A percentile compares a stretch with the other conserved stretches of the same genome.
phyloP scores from a whole-genome alignment of 208 protist species.

The Crithidia fasciculata region DNA sequence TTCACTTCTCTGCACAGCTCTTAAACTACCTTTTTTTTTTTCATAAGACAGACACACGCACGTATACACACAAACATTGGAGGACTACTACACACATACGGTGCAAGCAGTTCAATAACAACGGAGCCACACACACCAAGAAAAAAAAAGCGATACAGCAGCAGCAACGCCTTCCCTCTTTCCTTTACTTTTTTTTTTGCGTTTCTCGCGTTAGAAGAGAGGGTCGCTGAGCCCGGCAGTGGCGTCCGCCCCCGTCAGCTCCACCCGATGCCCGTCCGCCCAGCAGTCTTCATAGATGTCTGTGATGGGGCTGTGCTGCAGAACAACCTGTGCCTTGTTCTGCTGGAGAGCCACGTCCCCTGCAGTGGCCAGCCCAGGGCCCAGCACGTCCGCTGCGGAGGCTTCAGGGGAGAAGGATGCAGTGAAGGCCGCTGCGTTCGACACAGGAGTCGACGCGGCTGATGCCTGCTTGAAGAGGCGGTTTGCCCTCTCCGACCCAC shows the following conservation, averaged over 20 bases:
- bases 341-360: constrained; percentile 25
- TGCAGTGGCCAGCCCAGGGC: constrained; percentile 19
- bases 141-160: too few species aligned
- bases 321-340: constrained; percentile 48
- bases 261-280: constrained; percentile 37
- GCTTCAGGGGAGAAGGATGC: constrained; percentile 7
- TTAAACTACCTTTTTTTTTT: too few species aligned
- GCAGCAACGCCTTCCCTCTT: too few species aligned
- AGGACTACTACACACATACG: too few species aligned
- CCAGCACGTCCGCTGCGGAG: constrained; percentile 22
- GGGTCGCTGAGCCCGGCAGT: constrained; percentile 65
- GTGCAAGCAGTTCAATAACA: too few species aligned
- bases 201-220: constrained; percentile 34
- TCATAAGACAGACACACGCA: too few species aligned
- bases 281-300: constrained; percentile 59
- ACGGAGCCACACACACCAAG: too few species aligned
- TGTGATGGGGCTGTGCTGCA: constrained; percentile 69
- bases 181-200: too few species aligned
- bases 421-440: neutral
- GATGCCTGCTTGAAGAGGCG: neutral
- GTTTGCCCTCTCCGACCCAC: constrained; percentile 22
- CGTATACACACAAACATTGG: too few species aligned
- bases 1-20: too few species aligned
- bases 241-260: constrained; percentile 35
- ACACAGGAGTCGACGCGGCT: neutral